phyloP scores from a whole-genome alignment of 495 filamentous ascomycete genomes.

The Sabuloglossum arenarium region DNA sequence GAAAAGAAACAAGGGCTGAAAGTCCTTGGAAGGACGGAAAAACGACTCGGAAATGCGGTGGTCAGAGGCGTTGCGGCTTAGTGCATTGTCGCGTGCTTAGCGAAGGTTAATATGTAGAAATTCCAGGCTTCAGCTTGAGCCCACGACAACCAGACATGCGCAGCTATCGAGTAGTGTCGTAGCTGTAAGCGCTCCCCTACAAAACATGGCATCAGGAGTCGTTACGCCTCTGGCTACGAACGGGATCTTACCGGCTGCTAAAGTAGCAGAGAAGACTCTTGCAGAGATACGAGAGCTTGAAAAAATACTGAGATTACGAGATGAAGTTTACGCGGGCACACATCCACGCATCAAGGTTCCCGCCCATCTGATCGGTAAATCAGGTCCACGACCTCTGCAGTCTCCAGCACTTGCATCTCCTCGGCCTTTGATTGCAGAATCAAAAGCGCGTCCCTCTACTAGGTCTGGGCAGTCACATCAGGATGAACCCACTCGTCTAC shows the following conservation, averaged over 20 bases:
- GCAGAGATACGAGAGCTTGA: constrained; percentile 34
- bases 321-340: constrained; percentile 52
- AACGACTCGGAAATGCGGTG: no score
- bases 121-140: no score
- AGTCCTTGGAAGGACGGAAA: no score
- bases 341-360: constrained; percentile 57
- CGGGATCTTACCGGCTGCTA: neutral
- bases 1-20: neutral
- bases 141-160: neutral
- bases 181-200: neutral
- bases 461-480: neutral
- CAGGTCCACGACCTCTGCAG: constrained; percentile 5
- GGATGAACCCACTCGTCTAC: neutral
- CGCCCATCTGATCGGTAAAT: constrained; percentile 33
- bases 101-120: no score
- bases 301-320: constrained; percentile 53
- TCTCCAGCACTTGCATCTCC: constrained; percentile 1
- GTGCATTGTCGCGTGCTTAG: no score
- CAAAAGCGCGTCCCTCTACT: neutral
- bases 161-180: neutral
- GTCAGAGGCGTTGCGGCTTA: neutral
- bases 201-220: constrained; percentile 1
- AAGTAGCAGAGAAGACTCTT: constrained; percentile 7
- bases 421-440: neutral
- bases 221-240: neutral